phyloP scores from a whole-genome alignment of 306 rosid genomes.

The Vigna angularis region DNA sequence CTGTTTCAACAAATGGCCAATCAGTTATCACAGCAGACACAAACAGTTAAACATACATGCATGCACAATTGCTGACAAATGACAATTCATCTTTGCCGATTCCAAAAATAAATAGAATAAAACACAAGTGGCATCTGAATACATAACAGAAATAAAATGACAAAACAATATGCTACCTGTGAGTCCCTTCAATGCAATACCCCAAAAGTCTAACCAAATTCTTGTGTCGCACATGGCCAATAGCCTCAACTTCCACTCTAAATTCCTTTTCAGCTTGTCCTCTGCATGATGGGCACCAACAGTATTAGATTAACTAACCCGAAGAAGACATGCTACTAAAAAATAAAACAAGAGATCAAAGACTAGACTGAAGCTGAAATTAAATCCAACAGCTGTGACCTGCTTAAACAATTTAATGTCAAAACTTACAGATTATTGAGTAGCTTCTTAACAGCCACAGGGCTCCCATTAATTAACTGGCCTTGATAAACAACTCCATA shows the following conservation, averaged over 20 bases:
- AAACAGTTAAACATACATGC: slow-evolving; percentile 32
- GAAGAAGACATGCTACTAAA: slow-evolving; percentile 37
- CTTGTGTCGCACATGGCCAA: slow-evolving; percentile 95
- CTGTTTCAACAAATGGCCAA: slow-evolving; percentile 18
- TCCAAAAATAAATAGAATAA: slow-evolving; percentile 34
- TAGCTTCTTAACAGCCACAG: slow-evolving; percentile 94
- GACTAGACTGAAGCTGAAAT: slow-evolving; percentile 5
- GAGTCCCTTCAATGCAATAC: slow-evolving; percentile 92
- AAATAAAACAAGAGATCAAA: slow-evolving; percentile 2
- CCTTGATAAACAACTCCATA: slow-evolving; percentile 93
- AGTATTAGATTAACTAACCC: slow-evolving; percentile 28
- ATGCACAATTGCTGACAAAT: slow-evolving; percentile 10
- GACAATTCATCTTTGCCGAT: slow-evolving; percentile 35
- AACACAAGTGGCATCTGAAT: slow-evolving; percentile 6
- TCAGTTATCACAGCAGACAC: slow-evolving; percentile 31
- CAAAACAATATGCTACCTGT: slow-evolving; percentile 63
- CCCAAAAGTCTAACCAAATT: slow-evolving; percentile 92
- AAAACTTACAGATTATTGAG: slow-evolving; percentile 84
- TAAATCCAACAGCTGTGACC: neutral
- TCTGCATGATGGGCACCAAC: slow-evolving; percentile 53
- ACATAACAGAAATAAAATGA: slow-evolving; percentile 28
- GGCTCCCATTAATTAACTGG: slow-evolving; percentile 73
- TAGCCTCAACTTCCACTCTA: slow-evolving; percentile 96
- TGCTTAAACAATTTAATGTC: slow-evolving; percentile 26
- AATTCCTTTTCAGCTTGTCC: slow-evolving; percentile 98